Base-by-base conservation (phyloP, 2,329 filamentous ascomycete species). In the Aspergillus ustus region DNA sequence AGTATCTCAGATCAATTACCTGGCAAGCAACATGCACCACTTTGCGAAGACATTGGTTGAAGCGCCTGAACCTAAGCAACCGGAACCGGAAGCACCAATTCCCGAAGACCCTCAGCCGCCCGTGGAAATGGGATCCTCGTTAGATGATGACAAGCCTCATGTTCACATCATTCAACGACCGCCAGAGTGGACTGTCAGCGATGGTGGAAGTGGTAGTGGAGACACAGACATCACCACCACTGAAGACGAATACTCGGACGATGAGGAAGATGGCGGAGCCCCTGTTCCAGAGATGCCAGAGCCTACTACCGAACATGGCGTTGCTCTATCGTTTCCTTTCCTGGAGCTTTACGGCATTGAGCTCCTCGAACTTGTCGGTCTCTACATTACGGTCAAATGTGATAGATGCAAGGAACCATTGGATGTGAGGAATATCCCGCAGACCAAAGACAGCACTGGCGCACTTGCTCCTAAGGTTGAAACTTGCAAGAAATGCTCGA, bases 281-380 rank as follows among this genome's bases (percentile, higher is more conserved):
- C 70, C 69, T 44, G 68, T 78, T n/a, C 71, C 74, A 37, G 66
- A 68, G 31, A 57, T 71, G n/a, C 61, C 75, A 7, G 73, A 77
- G 3, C 77, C 78, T 28, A 79, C 80, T 1, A 74, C 81, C 2
- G 90, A 92, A 70, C 82, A 84, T 57, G 91, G 91, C 25, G 90
- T 91, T n/a, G 86, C 91, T 57, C 82, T 96, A 7, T 92, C 89
- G 0, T 92, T 95, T 68, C 92, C 92, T 0, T 87, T 85, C 28
- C 80, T 95, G 61, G 91, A 94, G 69, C 84, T 96, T 2, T 85
- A 92, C 71, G 86, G 89, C 43, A 89, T 95, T 63, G 91, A 95
- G 70, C 77, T 95, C 2, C 81, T 96, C 8, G 87, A 93, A 67
- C 77, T 94, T 1, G 80, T 84, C 0, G 82, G 85, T 25, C 79